Percentiles rank a stretch among this genome's conserved stretches.
Conservation (phyloP, 148 eudicot species). For the Fagopyrum esculentum region DNA sequence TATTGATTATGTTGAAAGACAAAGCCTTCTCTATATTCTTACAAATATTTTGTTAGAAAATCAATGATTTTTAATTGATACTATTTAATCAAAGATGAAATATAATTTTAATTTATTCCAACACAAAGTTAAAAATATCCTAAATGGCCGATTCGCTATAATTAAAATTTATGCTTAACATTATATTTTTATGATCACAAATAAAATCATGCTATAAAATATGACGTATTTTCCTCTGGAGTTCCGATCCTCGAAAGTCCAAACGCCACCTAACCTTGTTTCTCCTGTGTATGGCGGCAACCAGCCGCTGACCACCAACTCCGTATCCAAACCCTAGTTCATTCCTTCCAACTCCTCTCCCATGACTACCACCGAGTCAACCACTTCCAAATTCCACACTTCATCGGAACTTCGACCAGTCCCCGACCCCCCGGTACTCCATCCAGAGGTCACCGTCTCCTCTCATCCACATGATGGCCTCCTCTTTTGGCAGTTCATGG, state of each 20-base stretch:
- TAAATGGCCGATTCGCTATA: no score
- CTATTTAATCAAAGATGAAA: no score
- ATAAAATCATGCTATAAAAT: no score
- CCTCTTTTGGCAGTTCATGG: conserved; percentile 75
- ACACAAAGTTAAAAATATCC: no score
- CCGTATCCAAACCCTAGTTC: conserved; percentile 10
- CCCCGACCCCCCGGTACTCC: conserved; percentile 29
- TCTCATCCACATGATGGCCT: conserved; percentile 60
- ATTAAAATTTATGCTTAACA: no score
- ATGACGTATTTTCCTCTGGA: no score
- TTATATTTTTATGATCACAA: no score
- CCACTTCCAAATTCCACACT: conserved; percentile 34
- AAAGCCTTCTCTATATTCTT: no score
- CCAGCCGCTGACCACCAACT: neutral
- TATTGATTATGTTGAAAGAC: no score
- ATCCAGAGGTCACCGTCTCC: conserved; percentile 21
- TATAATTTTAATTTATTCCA: no score
- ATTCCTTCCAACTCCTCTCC: neutral
- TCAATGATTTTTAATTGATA: no score
- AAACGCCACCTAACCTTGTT: conserved; percentile 6
- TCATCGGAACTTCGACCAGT: conserved; percentile 37
- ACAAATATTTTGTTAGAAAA: no score
- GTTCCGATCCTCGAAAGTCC: neutral
- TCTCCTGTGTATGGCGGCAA: conserved; percentile 9
- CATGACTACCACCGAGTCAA: conserved; percentile 30